These are phyloP conservation scores for Cydonia oblonga DNA, from an alignment of 331 rosid species.

Conservation along the genomic window DNA sequence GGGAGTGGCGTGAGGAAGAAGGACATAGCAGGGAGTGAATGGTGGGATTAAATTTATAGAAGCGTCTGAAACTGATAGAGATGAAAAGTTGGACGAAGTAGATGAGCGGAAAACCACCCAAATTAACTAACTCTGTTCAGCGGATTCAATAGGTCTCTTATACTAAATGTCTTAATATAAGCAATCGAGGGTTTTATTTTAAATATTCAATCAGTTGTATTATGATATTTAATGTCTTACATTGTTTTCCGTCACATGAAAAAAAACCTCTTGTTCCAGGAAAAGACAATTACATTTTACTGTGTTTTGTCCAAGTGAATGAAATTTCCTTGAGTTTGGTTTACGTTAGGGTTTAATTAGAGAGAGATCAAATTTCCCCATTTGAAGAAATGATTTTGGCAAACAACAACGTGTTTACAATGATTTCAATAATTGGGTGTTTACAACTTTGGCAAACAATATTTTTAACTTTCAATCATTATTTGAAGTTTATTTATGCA, in stretches of 20 bases:
- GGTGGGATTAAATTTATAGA: neutral
- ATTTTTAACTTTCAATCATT: neutral
- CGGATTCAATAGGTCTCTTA: too few relatives aligned
- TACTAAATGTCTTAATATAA: too few relatives aligned
- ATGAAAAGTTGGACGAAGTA: slow-evolving; percentile 27
- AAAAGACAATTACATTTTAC: neutral
- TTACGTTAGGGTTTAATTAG: neutral
- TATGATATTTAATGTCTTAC: too few relatives aligned
- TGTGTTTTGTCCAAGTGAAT: neutral
- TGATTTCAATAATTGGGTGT: neutral
- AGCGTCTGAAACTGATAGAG: neutral
- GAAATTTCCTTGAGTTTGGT: neutral
- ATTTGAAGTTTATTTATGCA: neutral
- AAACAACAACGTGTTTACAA: too few relatives aligned
- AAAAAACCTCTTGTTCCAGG: too few relatives aligned
- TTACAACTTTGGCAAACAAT: neutral
- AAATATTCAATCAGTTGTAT: too few relatives aligned
- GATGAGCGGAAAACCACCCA: slow-evolving; percentile 70
- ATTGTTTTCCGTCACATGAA: too few relatives aligned
- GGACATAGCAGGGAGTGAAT: neutral
- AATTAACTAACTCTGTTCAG: slow-evolving; percentile 11
- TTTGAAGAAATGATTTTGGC: neutral
- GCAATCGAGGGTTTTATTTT: too few relatives aligned
- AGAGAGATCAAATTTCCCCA: neutral
- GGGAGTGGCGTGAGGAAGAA: neutral